Evolutionary conservation across 2,329 filamentous ascomycete species (phyloP).

Genomic region (Paecilomyces dactylethromorphus): DNA sequence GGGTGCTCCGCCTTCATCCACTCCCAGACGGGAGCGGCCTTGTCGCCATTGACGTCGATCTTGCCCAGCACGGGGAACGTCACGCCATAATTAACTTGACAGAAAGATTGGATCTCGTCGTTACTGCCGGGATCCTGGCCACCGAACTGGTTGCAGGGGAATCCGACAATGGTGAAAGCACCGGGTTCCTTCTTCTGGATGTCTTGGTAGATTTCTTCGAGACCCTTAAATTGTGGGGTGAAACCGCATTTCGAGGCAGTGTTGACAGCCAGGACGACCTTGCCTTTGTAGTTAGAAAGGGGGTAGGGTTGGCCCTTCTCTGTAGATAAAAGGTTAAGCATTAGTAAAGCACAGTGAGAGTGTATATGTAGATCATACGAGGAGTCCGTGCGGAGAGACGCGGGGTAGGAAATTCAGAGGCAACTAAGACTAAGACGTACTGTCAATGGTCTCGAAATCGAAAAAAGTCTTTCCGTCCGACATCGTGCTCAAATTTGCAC

Average conservation of each 20-base stretch:
- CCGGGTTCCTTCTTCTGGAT: conserved; percentile 63
- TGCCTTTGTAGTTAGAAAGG: conserved; percentile 70
- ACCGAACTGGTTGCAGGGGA: conserved; percentile 98
- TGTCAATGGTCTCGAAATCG: conserved; percentile 54
- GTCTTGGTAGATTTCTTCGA: conserved; percentile 83
- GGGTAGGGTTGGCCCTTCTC: conserved; percentile 68
- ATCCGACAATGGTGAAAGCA: conserved; percentile 82
- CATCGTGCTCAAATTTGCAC: conserved; percentile 34
- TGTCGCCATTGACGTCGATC: conserved; percentile 85
- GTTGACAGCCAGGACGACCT: conserved; percentile 94
- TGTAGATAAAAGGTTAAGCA: conserved; percentile 28
- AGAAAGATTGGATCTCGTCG: conserved; percentile 77
- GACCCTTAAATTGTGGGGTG: conserved; percentile 86
- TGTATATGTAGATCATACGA: background rate
- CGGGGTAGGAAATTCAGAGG: conserved; percentile 3
- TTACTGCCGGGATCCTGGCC: conserved; percentile 78
- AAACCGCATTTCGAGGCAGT: conserved; percentile 98
- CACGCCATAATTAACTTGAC: conserved; percentile 90
- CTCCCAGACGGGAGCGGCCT: conserved; percentile 70
- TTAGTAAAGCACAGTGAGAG: background rate
- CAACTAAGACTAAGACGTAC: conserved; percentile 32
- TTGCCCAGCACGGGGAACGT: conserved; percentile 88
- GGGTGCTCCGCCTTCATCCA: conserved; percentile 68
- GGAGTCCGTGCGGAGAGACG: background rate
- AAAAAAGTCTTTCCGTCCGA: conserved; percentile 53